phyloP scores from a whole-genome alignment of 495 filamentous ascomycete species.

The Tuber calosporum region DNA sequence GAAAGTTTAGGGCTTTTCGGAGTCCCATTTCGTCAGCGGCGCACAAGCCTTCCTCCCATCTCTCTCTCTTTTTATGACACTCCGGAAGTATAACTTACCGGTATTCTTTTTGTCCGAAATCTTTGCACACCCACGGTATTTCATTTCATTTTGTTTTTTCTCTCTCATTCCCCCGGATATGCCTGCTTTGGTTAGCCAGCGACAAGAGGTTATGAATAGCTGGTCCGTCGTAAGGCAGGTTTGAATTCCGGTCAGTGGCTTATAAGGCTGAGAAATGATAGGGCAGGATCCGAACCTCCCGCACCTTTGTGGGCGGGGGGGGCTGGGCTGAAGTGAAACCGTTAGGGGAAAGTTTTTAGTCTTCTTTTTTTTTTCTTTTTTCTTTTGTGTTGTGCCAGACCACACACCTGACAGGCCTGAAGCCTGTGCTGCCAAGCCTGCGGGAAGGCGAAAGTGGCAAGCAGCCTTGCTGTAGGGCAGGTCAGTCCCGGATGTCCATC shows the following conservation, averaged over 20 bases:
- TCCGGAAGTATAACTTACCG: not conserved
- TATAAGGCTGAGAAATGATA: conserved; percentile 40
- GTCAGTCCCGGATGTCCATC: conserved; percentile 33
- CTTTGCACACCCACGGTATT: not conserved
- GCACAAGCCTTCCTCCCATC: not conserved
- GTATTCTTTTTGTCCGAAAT: not conserved
- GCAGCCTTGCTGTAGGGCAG: conserved; percentile 37
- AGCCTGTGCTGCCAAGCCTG: conserved; percentile 36
- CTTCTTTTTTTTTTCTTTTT: not conserved
- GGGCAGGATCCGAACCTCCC: conserved; percentile 35
- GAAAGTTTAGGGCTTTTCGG: conserved; percentile 11
- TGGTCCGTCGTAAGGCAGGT: conserved; percentile 28
- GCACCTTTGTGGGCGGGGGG: conserved; percentile 32
- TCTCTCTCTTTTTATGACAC: not conserved
- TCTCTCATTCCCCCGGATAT: conserved; percentile 31
- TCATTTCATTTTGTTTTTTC: not conserved
- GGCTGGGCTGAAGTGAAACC: conserved; percentile 39
- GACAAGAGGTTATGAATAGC: conserved; percentile 8
- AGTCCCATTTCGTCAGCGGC: conserved; percentile 35
- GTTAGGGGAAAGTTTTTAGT: conserved; percentile 23
- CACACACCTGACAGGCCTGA: conserved; percentile 35
- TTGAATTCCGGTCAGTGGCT: conserved; percentile 28
- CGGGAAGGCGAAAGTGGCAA: conserved; percentile 25
- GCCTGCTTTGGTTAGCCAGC: conserved; percentile 24
- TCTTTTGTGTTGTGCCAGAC: conserved; percentile 4